Evolutionary conservation across 2,329 filamentous ascomycete species (phyloP).

Genomic region (Aureobasidium sp.): DNA sequence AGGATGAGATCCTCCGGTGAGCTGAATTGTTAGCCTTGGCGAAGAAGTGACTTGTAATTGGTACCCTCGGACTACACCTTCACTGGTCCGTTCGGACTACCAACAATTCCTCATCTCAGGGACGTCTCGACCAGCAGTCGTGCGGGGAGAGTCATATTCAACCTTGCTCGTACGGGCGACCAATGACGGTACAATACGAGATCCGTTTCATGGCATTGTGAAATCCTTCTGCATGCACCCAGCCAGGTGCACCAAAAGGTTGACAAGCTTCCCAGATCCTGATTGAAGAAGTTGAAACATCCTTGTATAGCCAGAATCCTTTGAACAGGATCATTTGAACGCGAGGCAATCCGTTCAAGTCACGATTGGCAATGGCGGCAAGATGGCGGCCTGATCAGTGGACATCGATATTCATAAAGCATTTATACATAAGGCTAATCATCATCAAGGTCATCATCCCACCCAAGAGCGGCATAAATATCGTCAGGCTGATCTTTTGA

Average conservation of each 20-base stretch:
- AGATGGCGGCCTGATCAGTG: neutral
- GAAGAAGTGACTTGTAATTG: neutral
- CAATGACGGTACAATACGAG: neutral
- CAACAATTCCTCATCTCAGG: too few relatives aligned
- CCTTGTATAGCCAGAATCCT: neutral
- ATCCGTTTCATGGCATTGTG: neutral
- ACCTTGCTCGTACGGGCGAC: neutral
- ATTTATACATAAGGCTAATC: neutral
- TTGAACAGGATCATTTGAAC: neutral
- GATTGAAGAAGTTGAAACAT: neutral
- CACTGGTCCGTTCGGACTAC: neutral
- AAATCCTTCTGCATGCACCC: neutral
- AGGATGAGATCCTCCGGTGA: neutral
- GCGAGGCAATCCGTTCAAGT: too few relatives aligned
- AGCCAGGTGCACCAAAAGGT: neutral
- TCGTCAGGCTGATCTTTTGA: constrained; percentile 2
- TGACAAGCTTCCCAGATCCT: neutral
- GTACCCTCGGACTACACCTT: neutral
- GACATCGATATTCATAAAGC: neutral
- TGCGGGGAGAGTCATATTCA: neutral
- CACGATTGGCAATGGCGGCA: too few relatives aligned
- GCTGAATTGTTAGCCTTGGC: neutral
- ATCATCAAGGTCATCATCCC: constrained; percentile 32
- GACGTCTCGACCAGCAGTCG: neutral
- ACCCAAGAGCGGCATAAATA: constrained; percentile 40